These are phyloP conservation scores for Periconia digitata DNA, from an alignment of 2,329 filamentous ascomycete genomes.

Conservation along the genomic window DNA sequence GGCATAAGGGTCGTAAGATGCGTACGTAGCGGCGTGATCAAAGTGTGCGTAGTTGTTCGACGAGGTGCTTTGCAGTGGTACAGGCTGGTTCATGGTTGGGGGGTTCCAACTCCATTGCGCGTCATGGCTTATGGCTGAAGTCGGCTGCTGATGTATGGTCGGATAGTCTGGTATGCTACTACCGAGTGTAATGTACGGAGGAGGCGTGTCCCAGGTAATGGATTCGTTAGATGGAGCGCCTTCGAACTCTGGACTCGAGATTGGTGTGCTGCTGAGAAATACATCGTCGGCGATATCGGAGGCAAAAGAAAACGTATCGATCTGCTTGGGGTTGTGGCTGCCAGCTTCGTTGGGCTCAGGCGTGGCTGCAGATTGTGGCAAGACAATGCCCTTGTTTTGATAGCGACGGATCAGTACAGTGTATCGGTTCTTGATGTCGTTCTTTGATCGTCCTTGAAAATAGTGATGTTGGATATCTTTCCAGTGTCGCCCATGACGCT, in stretches of 20 bases:
- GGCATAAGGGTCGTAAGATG: not conserved
- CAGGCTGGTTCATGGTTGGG: not conserved
- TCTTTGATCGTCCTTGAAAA: slow-evolving; percentile 42
- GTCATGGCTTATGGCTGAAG: not conserved
- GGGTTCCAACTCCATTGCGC: not conserved
- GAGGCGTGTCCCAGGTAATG: slow-evolving; percentile 8
- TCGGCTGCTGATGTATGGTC: not conserved
- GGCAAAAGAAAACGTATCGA: slow-evolving; percentile 18
- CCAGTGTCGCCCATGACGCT: slow-evolving; percentile 41
- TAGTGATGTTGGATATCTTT: slow-evolving; percentile 39
- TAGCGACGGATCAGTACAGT: slow-evolving; percentile 35
- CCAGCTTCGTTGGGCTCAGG: slow-evolving; percentile 21
- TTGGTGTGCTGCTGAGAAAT: slow-evolving; percentile 18
- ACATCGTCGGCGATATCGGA: slow-evolving; percentile 19
- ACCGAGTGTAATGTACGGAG: not conserved
- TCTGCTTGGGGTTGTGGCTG: slow-evolving; percentile 18
- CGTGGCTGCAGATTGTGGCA: slow-evolving; percentile 24
- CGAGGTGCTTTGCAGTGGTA: not conserved
- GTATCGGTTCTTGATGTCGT: slow-evolving; percentile 44
- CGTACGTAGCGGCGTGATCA: not conserved
- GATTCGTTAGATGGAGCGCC: slow-evolving; percentile 26
- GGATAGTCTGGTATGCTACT: not conserved
- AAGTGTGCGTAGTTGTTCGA: not conserved
- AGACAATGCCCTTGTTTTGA: slow-evolving; percentile 30
- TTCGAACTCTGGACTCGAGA: slow-evolving; percentile 19